Evolutionary conservation across 208 protist genomes (phyloP).

Genomic region (Angomonas desouzai): DNA sequence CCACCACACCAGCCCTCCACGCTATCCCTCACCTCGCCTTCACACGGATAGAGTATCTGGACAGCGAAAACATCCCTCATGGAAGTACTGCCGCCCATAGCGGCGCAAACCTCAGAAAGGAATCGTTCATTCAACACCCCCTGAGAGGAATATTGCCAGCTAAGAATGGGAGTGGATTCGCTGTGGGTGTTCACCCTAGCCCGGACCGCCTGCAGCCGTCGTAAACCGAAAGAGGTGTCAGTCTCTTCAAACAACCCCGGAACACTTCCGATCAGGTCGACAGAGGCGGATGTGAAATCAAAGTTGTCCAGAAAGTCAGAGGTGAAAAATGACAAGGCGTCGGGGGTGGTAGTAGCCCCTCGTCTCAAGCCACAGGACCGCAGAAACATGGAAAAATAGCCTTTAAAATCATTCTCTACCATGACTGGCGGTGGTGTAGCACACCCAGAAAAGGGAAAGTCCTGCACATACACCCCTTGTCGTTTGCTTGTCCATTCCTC

Average conservation of each 20-base stretch:
- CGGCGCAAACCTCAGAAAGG: constrained; percentile 28
- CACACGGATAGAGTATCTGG: constrained; percentile 75
- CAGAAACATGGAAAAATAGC: constrained; percentile 3
- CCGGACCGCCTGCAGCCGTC: constrained; percentile 22
- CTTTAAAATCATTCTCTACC: not conserved
- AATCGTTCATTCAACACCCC: constrained; percentile 53
- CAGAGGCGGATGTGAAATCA: constrained; percentile 50
- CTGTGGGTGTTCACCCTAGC: not conserved
- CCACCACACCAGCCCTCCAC: constrained; percentile 80
- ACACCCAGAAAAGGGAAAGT: constrained; percentile 45
- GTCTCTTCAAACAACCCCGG: constrained; percentile 40
- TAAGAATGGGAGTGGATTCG: constrained; percentile 27
- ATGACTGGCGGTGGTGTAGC: not conserved
- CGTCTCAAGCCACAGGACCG: not conserved
- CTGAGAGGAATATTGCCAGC: constrained; percentile 86
- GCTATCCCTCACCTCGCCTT: constrained; percentile 61
- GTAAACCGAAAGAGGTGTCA: constrained; percentile 29
- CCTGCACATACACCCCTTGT: constrained; percentile 79
- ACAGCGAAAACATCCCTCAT: constrained; percentile 27
- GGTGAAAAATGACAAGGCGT: constrained; percentile 25
- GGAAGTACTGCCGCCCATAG: constrained; percentile 31
- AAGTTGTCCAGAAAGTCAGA: constrained; percentile 41
- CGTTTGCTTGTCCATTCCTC: constrained; percentile 66
- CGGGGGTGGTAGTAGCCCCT: not conserved
- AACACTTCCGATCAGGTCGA: constrained; percentile 62